Base-by-base conservation (phyloP, 345 rosid species). In the Kernera saxatilis region DNA sequence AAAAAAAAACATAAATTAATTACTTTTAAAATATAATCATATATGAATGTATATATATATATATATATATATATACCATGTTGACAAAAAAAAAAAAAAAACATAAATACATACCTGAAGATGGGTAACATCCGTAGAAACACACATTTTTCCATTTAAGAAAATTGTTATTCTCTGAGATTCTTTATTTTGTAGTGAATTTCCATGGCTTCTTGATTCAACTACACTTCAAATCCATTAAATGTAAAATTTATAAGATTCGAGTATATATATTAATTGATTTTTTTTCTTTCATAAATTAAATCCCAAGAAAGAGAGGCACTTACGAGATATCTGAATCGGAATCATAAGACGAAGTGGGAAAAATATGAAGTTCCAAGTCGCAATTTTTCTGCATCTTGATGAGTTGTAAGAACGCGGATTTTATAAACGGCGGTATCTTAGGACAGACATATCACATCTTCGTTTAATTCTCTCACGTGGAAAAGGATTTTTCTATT, bases 331-430 rank as follows among this genome's bases (percentile, higher is more conserved):
- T 32, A 33, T 59, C 56, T 1, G 73, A 66, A 67, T 59, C 40
- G 15, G 62, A 54, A 45, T 54, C 65, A 63, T 13, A 46, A 54
- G 79, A 69, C 26, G 65, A 69, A 76, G 71, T 8, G 13, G 70
- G 57, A 35, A 14, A 69, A 44, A 76, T 75, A 63, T 75, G 75
- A 76, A 76, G 75, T 55, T 76, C 79, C 46, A 76, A 76, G 66
- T 76, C 79, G 19, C 71, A 76, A 18, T 2, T 12, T n/a, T 63
- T 37, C 33, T 69, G 51, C 70, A 69, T 69, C 11, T 43, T 69
- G 25, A 25, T 37, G 37, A 13, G 60, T 37, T 21, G 70, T 29
- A 63, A 51, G 40, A 36, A 59, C 78, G 67, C 73, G 68, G 52
- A 1, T 30, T 30, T 40, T 67, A 50, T 21, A 39, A n/a, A 73